phyloP scores from a whole-genome alignment of 2,329 filamentous ascomycete species.

The Alternaria brassicicola region DNA sequence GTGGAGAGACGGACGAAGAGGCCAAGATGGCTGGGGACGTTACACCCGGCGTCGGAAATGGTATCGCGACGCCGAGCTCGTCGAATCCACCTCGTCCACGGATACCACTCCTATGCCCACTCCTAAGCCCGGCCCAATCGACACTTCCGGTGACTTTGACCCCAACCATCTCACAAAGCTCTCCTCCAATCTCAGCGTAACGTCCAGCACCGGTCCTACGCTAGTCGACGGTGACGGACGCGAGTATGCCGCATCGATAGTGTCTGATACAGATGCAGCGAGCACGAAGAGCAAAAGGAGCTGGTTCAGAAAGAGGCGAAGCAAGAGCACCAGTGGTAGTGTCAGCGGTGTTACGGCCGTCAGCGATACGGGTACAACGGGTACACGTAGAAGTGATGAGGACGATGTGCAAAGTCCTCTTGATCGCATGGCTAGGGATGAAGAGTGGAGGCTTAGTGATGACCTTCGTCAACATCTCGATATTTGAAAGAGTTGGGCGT shows the following conservation, averaged over 20 bases:
- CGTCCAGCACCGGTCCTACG: slow-evolving; percentile 32
- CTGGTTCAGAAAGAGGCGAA: slow-evolving; percentile 47
- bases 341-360: slow-evolving; percentile 39
- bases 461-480: slow-evolving; percentile 84
- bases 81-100: slow-evolving; percentile 66
- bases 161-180: slow-evolving; percentile 29
- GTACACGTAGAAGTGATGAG: slow-evolving; percentile 48
- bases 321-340: slow-evolving; percentile 37
- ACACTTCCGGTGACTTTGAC: slow-evolving; percentile 32
- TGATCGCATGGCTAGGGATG: slow-evolving; percentile 57
- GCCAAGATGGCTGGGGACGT: slow-evolving; percentile 87
- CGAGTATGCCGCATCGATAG: slow-evolving; percentile 35
- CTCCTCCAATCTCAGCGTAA: slow-evolving; percentile 33
- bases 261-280: slow-evolving; percentile 38
- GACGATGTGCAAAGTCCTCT: slow-evolving; percentile 60
- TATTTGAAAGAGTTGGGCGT: slow-evolving; percentile 21
- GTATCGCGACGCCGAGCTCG: slow-evolving; percentile 94
- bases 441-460: slow-evolving; percentile 79
- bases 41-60: slow-evolving; percentile 95
- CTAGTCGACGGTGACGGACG: slow-evolving; percentile 27
- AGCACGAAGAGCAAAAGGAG: slow-evolving; percentile 41
- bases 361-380: slow-evolving; percentile 37
- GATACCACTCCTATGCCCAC: slow-evolving; percentile 54
- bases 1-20: slow-evolving; percentile 89
- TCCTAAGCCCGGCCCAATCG: slow-evolving; percentile 41